These are phyloP conservation scores for Catunica adiposa DNA, from an alignment of 2,329 filamentous ascomycete genomes.

Conservation along the genomic window DNA sequence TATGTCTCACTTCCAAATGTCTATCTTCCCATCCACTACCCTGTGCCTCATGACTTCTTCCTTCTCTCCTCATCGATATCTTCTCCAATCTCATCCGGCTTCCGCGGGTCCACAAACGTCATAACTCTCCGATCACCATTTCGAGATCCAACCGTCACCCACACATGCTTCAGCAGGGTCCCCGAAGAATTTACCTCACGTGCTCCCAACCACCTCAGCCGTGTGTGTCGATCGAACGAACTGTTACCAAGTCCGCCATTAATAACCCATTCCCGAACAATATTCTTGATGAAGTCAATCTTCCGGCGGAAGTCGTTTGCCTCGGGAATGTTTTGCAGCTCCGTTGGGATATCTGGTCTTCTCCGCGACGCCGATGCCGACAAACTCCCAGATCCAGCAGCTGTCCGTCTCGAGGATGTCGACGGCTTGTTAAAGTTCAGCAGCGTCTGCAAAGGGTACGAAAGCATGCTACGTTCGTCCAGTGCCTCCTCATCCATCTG, in stretches of 20 bases:
- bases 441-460: conserved; percentile 56
- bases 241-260: conserved; percentile 56
- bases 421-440: conserved; percentile 47
- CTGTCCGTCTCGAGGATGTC: conserved; percentile 21
- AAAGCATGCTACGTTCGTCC: conserved; percentile 52
- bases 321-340: conserved; percentile 46
- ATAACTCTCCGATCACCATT: conserved; percentile 40
- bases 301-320: conserved; percentile 61
- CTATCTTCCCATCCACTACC: background rate
- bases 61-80: conserved; percentile 31
- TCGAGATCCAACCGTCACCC: conserved; percentile 50
- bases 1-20: background rate
- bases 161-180: conserved; percentile 43
- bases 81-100: conserved; percentile 35
- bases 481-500: conserved; percentile 55
- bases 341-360: conserved; percentile 43
- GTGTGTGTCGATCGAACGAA: conserved; percentile 36
- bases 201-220: conserved; percentile 41
- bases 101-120: conserved; percentile 38
- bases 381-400: conserved; percentile 21
- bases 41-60: conserved; percentile 7
- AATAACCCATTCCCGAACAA: conserved; percentile 53
- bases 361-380: conserved; percentile 31
- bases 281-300: conserved; percentile 52
- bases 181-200: conserved; percentile 32